A percentile compares a stretch with the other conserved stretches of the same genome.
Conservation (phyloP, 129 eudicot species). For the Flaveria sonorensis region DNA sequence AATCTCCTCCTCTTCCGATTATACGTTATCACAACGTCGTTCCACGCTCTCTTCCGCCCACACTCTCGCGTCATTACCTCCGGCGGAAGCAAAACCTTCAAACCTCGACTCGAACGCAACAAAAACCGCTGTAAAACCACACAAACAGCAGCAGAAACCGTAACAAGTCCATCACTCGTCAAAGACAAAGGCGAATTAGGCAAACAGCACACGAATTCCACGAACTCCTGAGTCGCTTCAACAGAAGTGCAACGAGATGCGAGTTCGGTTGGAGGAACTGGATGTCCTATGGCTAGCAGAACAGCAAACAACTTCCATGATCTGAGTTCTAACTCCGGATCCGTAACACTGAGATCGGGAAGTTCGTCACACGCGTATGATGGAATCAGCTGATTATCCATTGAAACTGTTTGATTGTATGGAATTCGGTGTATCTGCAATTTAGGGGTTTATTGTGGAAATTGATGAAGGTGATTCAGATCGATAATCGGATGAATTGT, state of each 20-base stretch:
- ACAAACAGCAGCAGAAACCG: constrained; percentile 47
- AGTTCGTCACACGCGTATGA: constrained; percentile 31
- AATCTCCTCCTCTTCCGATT: constrained; percentile 50
- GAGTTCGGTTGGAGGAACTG: constrained; percentile 49
- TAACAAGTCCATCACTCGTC: constrained; percentile 37
- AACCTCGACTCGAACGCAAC: constrained; percentile 23
- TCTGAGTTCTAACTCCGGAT: constrained; percentile 38
- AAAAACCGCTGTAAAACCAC: constrained; percentile 38
- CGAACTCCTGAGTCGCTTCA: constrained; percentile 39
- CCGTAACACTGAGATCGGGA: constrained; percentile 21
- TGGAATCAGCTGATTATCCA: constrained; percentile 40
- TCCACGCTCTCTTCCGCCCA: constrained; percentile 24
- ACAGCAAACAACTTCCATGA: constrained; percentile 64
- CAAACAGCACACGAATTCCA: constrained; percentile 52
- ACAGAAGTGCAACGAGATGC: constrained; percentile 45
- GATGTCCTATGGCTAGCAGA: constrained; percentile 54
- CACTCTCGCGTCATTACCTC: constrained; percentile 15
- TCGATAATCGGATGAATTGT: background rate
- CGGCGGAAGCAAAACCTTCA: constrained; percentile 29
- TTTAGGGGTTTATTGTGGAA: constrained; percentile 11
- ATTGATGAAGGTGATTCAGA: constrained; percentile 16
- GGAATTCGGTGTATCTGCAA: constrained; percentile 6
- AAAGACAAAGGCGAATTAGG: constrained; percentile 69
- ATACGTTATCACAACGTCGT: constrained; percentile 36
- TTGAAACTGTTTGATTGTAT: constrained; percentile 30